Base-by-base conservation (phyloP, 208 protist species). In the Trypanosoma conorhini region DNA sequence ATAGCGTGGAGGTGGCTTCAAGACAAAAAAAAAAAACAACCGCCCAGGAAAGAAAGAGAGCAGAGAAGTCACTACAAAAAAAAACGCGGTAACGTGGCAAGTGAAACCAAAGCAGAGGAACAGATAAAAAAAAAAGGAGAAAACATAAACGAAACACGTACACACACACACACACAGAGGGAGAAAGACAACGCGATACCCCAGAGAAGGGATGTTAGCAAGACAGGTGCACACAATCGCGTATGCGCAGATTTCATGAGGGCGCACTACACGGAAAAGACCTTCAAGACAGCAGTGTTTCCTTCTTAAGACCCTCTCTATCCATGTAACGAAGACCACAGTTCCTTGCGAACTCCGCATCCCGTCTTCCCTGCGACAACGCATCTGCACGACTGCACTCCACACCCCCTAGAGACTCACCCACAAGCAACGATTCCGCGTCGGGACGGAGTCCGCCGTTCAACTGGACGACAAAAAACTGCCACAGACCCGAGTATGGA, bases 381-480 rank as follows among this genome's bases (percentile, higher is more conserved):
- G 46, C 19, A 44, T 56, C 31, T 33, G 1, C 10, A 30, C 13
- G 17, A 2, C 26, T n/a, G 22, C 57, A 31, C 7, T 68, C 60
- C 26, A 7, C 50, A 15, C 3, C 35, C 38, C n/a, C 48, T 35
- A 30, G n/a, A 24, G 48, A n/a, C n/a, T 78, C 73, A 12, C 89
- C 89, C 4, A 96, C 87, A 13, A 93, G 67, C 1, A 88, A 75
- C 19, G 74, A 74, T 17, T 70, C 58, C 22, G 63, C 38, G 70
- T 96, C 88, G 0, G 87, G 74, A n/a, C 61, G 71, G n/a, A 96
- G 60, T 0, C 84, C 82, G 3, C 81, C 71, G 67, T 96, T 96
- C 48, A 92, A 59, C 57, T 93, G 74, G 5, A 74, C 50, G 24
- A 86, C 66, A 61, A 94, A 91, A 40, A 88, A 87, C 7, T 84